These are phyloP conservation scores for Pestalotiopsis sp. DNA, from an alignment of 2,329 filamentous ascomycete genomes.

Conservation along the genomic window DNA sequence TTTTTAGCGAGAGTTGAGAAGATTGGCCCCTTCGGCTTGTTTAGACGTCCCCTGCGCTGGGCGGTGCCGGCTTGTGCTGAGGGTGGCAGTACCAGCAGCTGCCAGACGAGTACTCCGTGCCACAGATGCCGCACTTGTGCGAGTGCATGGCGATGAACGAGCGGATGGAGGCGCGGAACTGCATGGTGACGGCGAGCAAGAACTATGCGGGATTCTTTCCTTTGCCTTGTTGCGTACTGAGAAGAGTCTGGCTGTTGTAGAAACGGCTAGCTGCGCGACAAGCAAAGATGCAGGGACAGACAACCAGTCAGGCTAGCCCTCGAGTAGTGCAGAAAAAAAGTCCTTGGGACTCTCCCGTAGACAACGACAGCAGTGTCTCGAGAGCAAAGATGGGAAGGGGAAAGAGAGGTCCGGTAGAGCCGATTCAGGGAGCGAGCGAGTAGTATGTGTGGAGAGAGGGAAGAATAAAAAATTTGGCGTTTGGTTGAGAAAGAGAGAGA, in stretches of 20 bases:
- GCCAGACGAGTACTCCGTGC: constrained; percentile 33
- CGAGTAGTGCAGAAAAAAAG: not conserved
- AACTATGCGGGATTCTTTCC: not conserved
- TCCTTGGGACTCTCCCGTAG: not conserved
- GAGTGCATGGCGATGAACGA: constrained; percentile 28
- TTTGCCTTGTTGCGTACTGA: not conserved
- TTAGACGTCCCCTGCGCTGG: not conserved
- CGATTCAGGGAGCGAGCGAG: not conserved
- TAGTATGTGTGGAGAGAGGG: not conserved
- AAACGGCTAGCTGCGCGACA: not conserved
- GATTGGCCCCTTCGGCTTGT: not conserved
- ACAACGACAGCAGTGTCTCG: not conserved
- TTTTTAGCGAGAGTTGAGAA: not conserved
- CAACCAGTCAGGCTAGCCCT: not conserved
- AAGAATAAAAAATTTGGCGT: not conserved
- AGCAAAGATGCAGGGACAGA: not conserved
- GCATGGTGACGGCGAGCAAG: not conserved
- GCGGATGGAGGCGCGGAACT: constrained; percentile 1
- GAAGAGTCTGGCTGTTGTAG: not conserved
- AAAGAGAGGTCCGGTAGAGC: not conserved
- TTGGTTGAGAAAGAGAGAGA: not conserved
- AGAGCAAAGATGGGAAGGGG: not conserved
- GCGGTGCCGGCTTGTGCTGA: constrained; percentile 25
- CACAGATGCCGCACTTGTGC: constrained; percentile 34
- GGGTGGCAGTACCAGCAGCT: constrained; percentile 38